Evolutionary conservation across 164 flowering plant species (phyloP).

Genomic region (Vitis rotundifolia): DNA sequence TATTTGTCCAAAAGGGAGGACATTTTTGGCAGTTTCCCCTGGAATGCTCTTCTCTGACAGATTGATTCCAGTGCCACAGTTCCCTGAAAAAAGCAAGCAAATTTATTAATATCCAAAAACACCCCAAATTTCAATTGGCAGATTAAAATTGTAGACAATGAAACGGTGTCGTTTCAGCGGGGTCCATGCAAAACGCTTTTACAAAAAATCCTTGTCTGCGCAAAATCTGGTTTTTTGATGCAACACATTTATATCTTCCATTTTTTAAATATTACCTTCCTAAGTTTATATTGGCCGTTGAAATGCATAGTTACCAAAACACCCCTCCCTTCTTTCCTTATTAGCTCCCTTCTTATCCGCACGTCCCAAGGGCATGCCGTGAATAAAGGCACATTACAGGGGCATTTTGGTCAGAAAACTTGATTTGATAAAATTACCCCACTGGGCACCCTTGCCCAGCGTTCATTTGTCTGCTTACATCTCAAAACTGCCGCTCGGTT

Average conservation of each 20-base stretch:
- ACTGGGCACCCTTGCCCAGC: constrained; percentile 39
- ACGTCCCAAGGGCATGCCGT: neutral
- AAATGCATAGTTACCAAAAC: constrained; percentile 2
- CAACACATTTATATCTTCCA: too few species aligned
- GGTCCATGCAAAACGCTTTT: too few species aligned
- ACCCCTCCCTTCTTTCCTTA: neutral
- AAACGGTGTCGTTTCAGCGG: too few species aligned
- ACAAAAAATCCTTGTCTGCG: too few species aligned
- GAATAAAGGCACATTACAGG: neutral
- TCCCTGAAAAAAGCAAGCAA: neutral
- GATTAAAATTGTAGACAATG: too few species aligned
- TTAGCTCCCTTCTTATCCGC: neutral
- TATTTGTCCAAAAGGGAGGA: too few species aligned
- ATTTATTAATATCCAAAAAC: neutral
- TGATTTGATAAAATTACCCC: constrained; percentile 13
- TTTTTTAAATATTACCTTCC: too few species aligned
- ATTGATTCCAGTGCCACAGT: neutral
- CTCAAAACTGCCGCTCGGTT: constrained; percentile 5
- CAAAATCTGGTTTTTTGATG: too few species aligned
- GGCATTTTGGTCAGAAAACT: constrained; percentile 16
- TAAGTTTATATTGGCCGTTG: constrained; percentile 6
- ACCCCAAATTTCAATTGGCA: too few species aligned
- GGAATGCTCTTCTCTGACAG: neutral
- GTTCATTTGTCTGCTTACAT: constrained; percentile 11
- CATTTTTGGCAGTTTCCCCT: neutral